Evolutionary conservation across 768 basidiomycete species (phyloP).

Genomic region (Lentinula sp.): DNA sequence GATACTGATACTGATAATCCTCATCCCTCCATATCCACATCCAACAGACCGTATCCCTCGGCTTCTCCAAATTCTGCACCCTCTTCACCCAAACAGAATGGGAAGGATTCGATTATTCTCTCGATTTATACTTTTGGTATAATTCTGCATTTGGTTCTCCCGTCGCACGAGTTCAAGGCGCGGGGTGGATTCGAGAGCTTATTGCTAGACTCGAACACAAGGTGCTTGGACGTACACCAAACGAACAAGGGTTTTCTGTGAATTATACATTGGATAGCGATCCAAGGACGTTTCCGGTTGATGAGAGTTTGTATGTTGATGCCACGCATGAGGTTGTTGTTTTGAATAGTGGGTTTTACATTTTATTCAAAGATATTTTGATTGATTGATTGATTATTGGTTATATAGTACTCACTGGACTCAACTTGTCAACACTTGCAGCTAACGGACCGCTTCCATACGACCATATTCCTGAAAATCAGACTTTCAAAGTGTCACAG

Average conservation of each 20-base stretch:
- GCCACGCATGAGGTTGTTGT: conserved; percentile 92
- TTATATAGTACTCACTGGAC: conserved; percentile 66
- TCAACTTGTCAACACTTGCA: conserved; percentile 76
- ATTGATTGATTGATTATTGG: not conserved
- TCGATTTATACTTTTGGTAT: conserved; percentile 73
- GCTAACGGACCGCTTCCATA: conserved; percentile 67
- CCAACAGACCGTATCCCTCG: conserved; percentile 77
- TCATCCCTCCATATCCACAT: not conserved
- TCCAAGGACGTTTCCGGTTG: conserved; percentile 62
- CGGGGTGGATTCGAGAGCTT: conserved; percentile 80
- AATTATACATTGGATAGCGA: conserved; percentile 77
- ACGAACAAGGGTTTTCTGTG: conserved; percentile 67
- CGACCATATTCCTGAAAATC: conserved; percentile 59
- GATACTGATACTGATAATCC: not conserved
- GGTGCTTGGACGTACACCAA: conserved; percentile 37
- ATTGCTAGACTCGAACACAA: conserved; percentile 77
- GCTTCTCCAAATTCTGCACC: conserved; percentile 87
- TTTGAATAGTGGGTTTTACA: conserved; percentile 53
- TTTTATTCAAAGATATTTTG: not conserved
- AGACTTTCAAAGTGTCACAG: conserved; percentile 68
- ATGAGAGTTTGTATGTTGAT: conserved; percentile 76
- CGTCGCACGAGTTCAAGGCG: conserved; percentile 66
- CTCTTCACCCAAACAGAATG: conserved; percentile 90
- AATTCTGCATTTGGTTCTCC: conserved; percentile 79
- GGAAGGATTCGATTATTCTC: conserved; percentile 87